Evolutionary conservation across 192 early-diverging fungal genomes (phyloP).

Genomic region (Podila verticillata): DNA sequence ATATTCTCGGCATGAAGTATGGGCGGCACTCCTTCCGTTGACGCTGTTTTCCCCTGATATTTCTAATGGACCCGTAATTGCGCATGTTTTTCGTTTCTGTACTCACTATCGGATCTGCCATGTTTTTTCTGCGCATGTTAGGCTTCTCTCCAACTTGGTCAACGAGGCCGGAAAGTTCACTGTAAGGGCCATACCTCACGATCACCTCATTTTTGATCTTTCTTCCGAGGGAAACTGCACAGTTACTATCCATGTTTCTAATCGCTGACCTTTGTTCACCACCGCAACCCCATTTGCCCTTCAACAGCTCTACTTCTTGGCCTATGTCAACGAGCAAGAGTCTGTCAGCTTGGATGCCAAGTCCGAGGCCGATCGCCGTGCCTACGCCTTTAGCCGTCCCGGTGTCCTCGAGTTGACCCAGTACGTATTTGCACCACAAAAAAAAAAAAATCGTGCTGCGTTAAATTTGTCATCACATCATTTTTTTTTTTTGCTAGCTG

Average conservation of each 20-base stretch:
- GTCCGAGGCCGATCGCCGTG: conserved; percentile 55
- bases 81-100: too few species aligned
- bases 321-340: conserved; percentile 62
- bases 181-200: conserved; percentile 10
- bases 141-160: conserved; percentile 58
- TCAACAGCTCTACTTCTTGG: conserved; percentile 80
- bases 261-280: background rate
- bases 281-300: background rate
- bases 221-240: background rate
- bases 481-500: conserved; percentile 5
- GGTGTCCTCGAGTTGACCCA: conserved; percentile 88
- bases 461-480: background rate
- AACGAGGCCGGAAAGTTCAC: conserved; percentile 59
- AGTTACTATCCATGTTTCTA: background rate
- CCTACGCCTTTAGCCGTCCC: conserved; percentile 68
- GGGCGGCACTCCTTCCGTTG: background rate
- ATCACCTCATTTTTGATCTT: conserved; percentile 18
- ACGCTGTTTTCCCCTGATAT: background rate
- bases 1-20: conserved; percentile 85
- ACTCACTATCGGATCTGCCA: background rate
- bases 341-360: conserved; percentile 62
- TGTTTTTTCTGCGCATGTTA: conserved; percentile 9
- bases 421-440: conserved; percentile 44
- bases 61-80: too few species aligned
- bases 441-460: background rate